Evolutionary conservation across 2,329 filamentous ascomycete genomes (phyloP).

Genomic region (Microsporum canis): DNA sequence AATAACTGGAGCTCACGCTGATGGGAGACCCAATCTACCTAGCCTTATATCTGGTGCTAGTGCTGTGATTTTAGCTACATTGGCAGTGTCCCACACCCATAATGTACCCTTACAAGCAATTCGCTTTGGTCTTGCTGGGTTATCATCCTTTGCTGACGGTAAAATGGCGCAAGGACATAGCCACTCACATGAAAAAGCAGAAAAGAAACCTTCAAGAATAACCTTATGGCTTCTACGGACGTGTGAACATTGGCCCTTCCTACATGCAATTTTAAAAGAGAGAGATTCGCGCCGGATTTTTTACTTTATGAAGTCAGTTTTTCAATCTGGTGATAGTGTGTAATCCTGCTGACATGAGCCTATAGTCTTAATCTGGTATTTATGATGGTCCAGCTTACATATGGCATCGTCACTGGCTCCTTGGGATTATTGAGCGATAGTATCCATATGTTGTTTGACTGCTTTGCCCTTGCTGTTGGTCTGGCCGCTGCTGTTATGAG

Average conservation of each 20-base stretch:
- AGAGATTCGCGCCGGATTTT: slow-evolving; percentile 91
- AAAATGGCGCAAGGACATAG: background rate
- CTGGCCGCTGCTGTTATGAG: slow-evolving; percentile 86
- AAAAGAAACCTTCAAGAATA: slow-evolving; percentile 51
- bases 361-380: slow-evolving; percentile 80
- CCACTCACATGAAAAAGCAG: slow-evolving; percentile 24
- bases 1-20: background rate
- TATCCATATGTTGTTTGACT: slow-evolving; percentile 99
- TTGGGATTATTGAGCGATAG: slow-evolving; percentile 92
- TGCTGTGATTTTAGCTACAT: background rate
- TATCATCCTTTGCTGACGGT: slow-evolving; percentile 3
- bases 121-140: slow-evolving; percentile 15
- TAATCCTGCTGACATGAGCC: background rate
- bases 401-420: slow-evolving; percentile 87
- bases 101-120: background rate
- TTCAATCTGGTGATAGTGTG: background rate
- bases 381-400: slow-evolving; percentile 89
- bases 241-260: slow-evolving; percentile 59
- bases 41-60: background rate
- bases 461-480: slow-evolving; percentile 79
- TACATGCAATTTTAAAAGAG: slow-evolving; percentile 78
- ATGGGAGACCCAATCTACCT: background rate
- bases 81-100: background rate
- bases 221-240: slow-evolving; percentile 62
- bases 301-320: slow-evolving; percentile 79